These are phyloP conservation scores for Curvularia verruculosa DNA, from an alignment of 2,329 filamentous ascomycete genomes.

Conservation along the genomic window DNA sequence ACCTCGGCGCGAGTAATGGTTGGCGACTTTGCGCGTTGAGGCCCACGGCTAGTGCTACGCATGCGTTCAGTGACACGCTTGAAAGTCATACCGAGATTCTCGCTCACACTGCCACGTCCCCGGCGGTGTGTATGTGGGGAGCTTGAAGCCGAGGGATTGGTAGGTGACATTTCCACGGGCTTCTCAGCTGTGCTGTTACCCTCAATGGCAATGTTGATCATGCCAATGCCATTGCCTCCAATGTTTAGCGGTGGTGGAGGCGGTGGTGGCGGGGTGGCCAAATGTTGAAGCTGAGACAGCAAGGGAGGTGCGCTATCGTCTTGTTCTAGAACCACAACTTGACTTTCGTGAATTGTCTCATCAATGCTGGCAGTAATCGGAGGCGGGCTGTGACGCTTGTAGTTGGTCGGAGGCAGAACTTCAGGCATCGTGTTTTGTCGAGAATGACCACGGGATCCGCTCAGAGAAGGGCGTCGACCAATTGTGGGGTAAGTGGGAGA, in stretches of 20 bases:
- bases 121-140: constrained; percentile 57
- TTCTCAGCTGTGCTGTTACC: constrained; percentile 43
- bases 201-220: constrained; percentile 57
- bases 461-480: constrained; percentile 48
- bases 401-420: constrained; percentile 38
- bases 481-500: constrained; percentile 35
- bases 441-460: constrained; percentile 45
- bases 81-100: constrained; percentile 60
- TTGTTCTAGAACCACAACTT: constrained; percentile 53
- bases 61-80: constrained; percentile 62
- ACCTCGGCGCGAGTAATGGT: constrained; percentile 42
- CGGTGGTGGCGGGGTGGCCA: constrained; percentile 60
- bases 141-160: constrained; percentile 37
- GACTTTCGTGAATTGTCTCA: constrained; percentile 55
- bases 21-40: constrained; percentile 55
- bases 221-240: constrained; percentile 41
- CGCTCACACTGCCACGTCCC: constrained; percentile 62
- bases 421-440: constrained; percentile 55
- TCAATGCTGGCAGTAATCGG: constrained; percentile 61
- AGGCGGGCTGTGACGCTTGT: constrained; percentile 48
- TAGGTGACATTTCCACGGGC: constrained; percentile 30
- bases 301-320: constrained; percentile 55
- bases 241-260: constrained; percentile 31
- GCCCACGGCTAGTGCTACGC: constrained; percentile 61
- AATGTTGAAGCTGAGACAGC: constrained; percentile 66